phyloP scores from a whole-genome alignment of 345 rosid genomes.

The Arabis alpina region DNA sequence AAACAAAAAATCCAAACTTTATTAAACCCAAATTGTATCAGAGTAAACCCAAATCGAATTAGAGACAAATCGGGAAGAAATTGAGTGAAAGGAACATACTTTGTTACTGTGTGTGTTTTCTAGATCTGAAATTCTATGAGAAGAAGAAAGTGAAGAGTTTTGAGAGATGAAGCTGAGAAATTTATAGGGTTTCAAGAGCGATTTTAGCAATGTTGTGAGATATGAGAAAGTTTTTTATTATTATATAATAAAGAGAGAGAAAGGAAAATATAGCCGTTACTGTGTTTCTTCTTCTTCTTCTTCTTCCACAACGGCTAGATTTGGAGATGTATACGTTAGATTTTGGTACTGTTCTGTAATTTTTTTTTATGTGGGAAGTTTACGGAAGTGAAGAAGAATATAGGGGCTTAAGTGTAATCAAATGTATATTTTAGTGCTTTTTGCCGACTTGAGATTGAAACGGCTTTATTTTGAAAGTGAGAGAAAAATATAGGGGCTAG shows the following conservation, averaged over 20 bases:
- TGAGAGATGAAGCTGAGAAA: conserved; percentile 21
- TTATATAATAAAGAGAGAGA: background rate
- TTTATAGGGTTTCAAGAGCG: background rate
- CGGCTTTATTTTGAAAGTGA: too few species aligned
- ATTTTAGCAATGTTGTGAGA: background rate
- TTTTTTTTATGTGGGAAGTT: conserved; percentile 1
- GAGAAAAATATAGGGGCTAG: too few species aligned
- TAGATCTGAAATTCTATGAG: background rate
- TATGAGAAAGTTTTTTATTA: background rate
- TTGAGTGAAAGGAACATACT: background rate
- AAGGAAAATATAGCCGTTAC: conserved; percentile 37
- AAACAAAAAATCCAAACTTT: background rate
- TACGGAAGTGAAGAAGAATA: background rate
- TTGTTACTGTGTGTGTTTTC: background rate
- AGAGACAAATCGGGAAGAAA: conserved; percentile 10
- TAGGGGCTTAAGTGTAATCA: conserved; percentile 9
- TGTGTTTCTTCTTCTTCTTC: background rate
- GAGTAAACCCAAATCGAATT: background rate
- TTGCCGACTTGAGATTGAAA: background rate
- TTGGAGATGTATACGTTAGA: conserved; percentile 23
- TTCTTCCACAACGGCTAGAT: conserved; percentile 42
- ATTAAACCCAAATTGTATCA: background rate
- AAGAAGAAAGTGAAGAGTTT: background rate
- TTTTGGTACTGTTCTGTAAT: background rate
- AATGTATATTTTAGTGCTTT: background rate